phyloP scores from a whole-genome alignment of 768 basidiomycete genomes.

The Amanita thiersii region DNA sequence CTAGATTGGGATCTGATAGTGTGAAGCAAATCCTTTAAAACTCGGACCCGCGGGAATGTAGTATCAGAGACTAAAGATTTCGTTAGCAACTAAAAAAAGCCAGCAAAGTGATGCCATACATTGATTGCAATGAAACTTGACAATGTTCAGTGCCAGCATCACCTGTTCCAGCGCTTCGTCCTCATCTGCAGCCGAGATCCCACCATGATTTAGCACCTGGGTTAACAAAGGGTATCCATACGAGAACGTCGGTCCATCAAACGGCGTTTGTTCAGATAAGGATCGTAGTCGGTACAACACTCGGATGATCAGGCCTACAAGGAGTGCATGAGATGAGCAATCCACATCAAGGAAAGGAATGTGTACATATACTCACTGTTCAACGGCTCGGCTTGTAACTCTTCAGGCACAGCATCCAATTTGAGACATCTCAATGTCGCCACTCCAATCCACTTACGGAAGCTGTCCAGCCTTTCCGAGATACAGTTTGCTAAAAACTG shows the following conservation, averaged over 20 bases:
- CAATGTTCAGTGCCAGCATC: constrained; percentile 59
- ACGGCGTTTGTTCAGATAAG: constrained; percentile 71
- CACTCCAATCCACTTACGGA: constrained; percentile 70
- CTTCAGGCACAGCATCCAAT: constrained; percentile 59
- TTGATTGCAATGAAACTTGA: constrained; percentile 66
- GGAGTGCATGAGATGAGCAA: constrained; percentile 4
- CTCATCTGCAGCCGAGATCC: constrained; percentile 53
- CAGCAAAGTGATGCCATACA: constrained; percentile 35
- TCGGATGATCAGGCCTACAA: constrained; percentile 66
- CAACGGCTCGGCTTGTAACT: constrained; percentile 64
- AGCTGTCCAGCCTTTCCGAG: constrained; percentile 64
- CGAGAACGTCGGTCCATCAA: constrained; percentile 82
- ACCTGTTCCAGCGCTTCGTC: constrained; percentile 78
- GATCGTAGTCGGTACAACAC: constrained; percentile 80
- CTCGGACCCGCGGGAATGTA: constrained; percentile 66
- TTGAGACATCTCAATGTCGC: constrained; percentile 74
- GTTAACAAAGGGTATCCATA: constrained; percentile 72
- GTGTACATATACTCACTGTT: constrained; percentile 33
- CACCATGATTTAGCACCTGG: constrained; percentile 61
- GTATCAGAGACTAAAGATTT: constrained; percentile 50
- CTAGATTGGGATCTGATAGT: constrained; percentile 73
- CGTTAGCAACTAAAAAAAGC: not conserved
- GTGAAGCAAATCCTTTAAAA: constrained; percentile 62
- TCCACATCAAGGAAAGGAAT: not conserved
- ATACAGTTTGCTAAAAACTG: constrained; percentile 66